These are phyloP conservation scores for Cystobasidiopsis lactophilus DNA, from an alignment of 768 basidiomycete species.

Conservation along the genomic window DNA sequence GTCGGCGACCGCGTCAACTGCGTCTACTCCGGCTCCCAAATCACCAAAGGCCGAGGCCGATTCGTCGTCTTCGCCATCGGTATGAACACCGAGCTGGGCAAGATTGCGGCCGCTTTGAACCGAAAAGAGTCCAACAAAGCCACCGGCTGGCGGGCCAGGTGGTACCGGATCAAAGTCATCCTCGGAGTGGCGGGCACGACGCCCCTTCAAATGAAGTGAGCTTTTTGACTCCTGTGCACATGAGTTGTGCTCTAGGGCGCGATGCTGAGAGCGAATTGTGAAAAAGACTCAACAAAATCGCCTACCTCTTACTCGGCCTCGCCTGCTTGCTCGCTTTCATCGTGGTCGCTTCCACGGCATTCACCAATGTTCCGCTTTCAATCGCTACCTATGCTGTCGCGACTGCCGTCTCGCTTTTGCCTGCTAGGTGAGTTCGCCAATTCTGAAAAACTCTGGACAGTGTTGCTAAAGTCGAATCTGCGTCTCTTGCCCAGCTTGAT, in stretches of 20 bases:
- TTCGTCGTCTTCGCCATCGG: conserved; percentile 27
- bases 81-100: conserved; percentile 29
- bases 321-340: conserved; percentile 25
- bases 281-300: conserved; percentile 24
- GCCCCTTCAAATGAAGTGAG: conserved; percentile 31
- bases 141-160: conserved; percentile 17
- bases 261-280: too few species aligned
- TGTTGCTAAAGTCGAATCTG: too few species aligned
- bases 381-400: conserved; percentile 27
- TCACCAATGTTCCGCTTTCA: conserved; percentile 2
- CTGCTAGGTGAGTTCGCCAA: too few species aligned
- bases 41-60: conserved; percentile 29
- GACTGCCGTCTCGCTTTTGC: conserved; percentile 24
- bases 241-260: conserved; percentile 10
- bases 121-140: conserved; percentile 22
- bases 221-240: neutral
- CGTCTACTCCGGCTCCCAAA: conserved; percentile 27
- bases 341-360: conserved; percentile 25
- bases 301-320: conserved; percentile 23
- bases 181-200: conserved; percentile 27
- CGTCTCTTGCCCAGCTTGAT: conserved; percentile 20
- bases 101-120: conserved; percentile 26
- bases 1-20: conserved; percentile 27
- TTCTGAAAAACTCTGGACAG: too few species aligned
- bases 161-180: conserved; percentile 22